Evolutionary conservation across 345 rosid species (phyloP).

Genomic region (Brassica rapa): DNA sequence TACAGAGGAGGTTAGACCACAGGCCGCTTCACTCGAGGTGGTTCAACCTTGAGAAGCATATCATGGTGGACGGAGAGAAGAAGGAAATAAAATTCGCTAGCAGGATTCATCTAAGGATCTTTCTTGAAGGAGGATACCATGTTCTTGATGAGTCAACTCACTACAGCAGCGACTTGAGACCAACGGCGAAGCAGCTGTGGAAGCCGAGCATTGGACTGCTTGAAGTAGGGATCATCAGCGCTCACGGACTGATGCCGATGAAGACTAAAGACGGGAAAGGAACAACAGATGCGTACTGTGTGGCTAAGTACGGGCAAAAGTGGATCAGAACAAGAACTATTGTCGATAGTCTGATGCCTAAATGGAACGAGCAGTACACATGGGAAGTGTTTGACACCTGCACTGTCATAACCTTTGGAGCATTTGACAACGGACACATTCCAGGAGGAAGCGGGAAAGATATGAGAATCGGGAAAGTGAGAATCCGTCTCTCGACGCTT

Average conservation of each 20-base stretch:
- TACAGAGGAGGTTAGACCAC: constrained; percentile 88
- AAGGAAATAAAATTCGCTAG: no score
- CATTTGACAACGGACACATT: constrained; percentile 41
- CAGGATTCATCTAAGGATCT: constrained; percentile 42
- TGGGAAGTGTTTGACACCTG: no score
- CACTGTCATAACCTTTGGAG: no score
- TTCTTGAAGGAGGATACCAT: constrained; percentile 97
- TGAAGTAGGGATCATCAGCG: constrained; percentile 59
- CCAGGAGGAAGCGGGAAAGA: constrained; percentile 64
- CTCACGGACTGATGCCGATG: constrained; percentile 84
- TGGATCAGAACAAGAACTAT: no score
- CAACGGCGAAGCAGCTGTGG: constrained; percentile 94
- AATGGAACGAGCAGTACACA: constrained; percentile 83
- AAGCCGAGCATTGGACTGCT: constrained; percentile 65
- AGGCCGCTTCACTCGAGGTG: constrained; percentile 52
- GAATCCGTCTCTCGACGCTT: constrained; percentile 90
- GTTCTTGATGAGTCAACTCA: constrained; percentile 98
- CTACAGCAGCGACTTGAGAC: constrained; percentile 90
- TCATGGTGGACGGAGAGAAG: no score
- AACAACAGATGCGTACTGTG: no score
- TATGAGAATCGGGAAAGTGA: constrained; percentile 80
- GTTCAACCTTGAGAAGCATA: no score
- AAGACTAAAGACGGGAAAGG: constrained; percentile 64
- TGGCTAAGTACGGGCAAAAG: no score
- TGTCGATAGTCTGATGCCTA: neutral